phyloP scores from a whole-genome alignment of 2,329 filamentous ascomycete species.

The Magnaporthiopsis poae region DNA sequence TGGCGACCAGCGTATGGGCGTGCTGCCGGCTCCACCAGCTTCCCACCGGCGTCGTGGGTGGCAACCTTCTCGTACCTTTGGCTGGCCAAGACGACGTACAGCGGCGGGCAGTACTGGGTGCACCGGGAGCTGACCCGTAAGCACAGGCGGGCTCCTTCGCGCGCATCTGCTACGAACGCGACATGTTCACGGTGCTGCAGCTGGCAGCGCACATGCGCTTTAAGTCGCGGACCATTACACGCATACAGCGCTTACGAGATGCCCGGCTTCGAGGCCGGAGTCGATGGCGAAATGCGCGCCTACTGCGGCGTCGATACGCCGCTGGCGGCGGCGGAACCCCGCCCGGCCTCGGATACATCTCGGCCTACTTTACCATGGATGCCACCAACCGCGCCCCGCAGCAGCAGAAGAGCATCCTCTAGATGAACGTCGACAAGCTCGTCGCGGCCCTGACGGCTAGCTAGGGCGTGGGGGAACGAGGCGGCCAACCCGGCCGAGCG shows the following conservation, averaged over 20 bases:
- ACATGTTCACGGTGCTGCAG: constrained; percentile 32
- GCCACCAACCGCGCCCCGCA: constrained; percentile 15
- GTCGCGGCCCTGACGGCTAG: neutral
- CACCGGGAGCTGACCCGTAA: constrained; percentile 17
- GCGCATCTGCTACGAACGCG: constrained; percentile 25
- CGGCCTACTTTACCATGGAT: constrained; percentile 39
- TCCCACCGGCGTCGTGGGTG: constrained; percentile 18
- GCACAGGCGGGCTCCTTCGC: constrained; percentile 18
- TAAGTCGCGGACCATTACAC: constrained; percentile 17
- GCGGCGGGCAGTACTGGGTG: constrained; percentile 16
- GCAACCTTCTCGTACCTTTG: constrained; percentile 25
- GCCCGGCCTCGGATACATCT: neutral
- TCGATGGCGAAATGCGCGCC: constrained; percentile 8
- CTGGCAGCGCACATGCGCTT: constrained; percentile 19
- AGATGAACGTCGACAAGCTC: constrained; percentile 18
- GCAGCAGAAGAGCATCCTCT: constrained; percentile 25
- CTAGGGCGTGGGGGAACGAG: neutral
- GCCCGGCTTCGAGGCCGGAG: constrained; percentile 15
- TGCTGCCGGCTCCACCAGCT: constrained; percentile 16
- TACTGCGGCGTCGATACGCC: neutral
- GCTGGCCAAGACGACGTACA: constrained; percentile 17
- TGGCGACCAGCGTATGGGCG: constrained; percentile 12
- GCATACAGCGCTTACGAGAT: constrained; percentile 22
- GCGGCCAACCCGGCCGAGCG: too few species aligned
- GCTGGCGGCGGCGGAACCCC: neutral